Base-by-base conservation (phyloP, 2,329 filamentous ascomycete genomes). In the Aspergillus amoenus region DNA sequence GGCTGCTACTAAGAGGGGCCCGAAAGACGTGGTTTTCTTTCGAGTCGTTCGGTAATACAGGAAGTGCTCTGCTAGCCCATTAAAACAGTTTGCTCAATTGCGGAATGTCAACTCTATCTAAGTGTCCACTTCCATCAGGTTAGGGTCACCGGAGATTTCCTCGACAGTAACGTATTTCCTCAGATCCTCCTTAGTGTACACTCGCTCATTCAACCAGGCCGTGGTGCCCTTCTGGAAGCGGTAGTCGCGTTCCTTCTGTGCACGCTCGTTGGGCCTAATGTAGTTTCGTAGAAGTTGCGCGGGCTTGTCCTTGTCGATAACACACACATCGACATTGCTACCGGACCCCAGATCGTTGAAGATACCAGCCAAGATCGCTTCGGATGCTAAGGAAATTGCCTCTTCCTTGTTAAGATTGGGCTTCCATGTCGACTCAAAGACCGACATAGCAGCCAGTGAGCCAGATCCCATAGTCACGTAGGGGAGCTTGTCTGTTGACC, bases 391-490 rank as follows among this genome's bases (percentile, higher is more conserved):
- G 70, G 88, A 86, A 58, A 97, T 81, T n/a, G 93, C 93, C 49
- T 90, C 90, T 39, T 95, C 89, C 66, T 85, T 82, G 62, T 84
- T 88, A 73, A 97, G 76, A 60, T 86, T 79, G 7, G 86, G 80
- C 83, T 93, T 91, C 95, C 95, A 99, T 78, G 88, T 88, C 49
- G 93, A 95, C 82, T 99, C 94, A 72, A 99, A 99, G 51, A 99
- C 90, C 32, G 90, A 91, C 94, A 99, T 99, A 73, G 94, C 94
- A 27, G 94, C 94, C 65, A 99, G 82, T 47, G 91, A 96, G 63
- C 94, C 94, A 22, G 90, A 96, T 54, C 94, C 94, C 94, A 99
- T 99, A 64, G 95, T 99, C 66, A 99, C 95, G 76, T 99, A 99
- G 50, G 94, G 94, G 48, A 99, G 88, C 82, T 97, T 99, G 81